Conservation (phyloP, 1,284 basidiomycete genomes). For the Afroboletus lepidellus region DNA sequence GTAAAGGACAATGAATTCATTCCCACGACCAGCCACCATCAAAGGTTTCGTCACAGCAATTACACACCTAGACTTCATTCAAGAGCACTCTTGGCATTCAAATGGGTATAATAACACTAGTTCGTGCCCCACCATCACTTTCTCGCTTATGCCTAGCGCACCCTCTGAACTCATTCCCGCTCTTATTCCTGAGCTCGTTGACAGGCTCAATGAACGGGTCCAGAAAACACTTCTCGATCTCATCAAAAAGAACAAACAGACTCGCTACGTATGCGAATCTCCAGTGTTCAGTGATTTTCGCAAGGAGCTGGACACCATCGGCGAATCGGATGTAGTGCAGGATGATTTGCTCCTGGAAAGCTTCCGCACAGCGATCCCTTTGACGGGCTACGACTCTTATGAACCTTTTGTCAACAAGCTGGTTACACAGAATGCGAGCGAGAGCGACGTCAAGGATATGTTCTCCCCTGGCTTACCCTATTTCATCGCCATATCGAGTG, state of each 20-base stretch:
- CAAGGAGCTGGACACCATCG: slow-evolving; percentile 1
- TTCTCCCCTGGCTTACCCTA: slow-evolving; percentile 26
- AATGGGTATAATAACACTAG: no score
- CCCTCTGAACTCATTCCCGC: neutral
- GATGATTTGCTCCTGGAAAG: slow-evolving; percentile 9
- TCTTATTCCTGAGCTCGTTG: slow-evolving; percentile 16
- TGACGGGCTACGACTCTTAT: slow-evolving; percentile 23
- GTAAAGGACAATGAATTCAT: no score
- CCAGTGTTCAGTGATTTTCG: slow-evolving; percentile 14
- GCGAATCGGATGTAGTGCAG: neutral
- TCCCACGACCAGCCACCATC: no score
- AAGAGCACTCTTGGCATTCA: no score
- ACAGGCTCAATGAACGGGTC: slow-evolving; percentile 1
- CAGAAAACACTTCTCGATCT: slow-evolving; percentile 6
- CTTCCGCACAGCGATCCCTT: slow-evolving; percentile 18
- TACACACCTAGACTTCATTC: no score
- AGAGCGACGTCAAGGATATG: slow-evolving; percentile 21
- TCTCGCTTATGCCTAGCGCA: neutral
- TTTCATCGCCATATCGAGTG: slow-evolving; percentile 22
- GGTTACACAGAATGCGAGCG: neutral
- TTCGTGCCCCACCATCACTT: no score
- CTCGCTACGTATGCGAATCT: slow-evolving; percentile 13
- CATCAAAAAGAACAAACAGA: slow-evolving; percentile 9
- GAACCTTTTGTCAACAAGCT: slow-evolving; percentile 19
- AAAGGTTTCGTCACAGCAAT: no score